These are phyloP conservation scores for Naumovozyma castellii DNA, from an alignment of 805 yeast species.

Conservation along the genomic window DNA sequence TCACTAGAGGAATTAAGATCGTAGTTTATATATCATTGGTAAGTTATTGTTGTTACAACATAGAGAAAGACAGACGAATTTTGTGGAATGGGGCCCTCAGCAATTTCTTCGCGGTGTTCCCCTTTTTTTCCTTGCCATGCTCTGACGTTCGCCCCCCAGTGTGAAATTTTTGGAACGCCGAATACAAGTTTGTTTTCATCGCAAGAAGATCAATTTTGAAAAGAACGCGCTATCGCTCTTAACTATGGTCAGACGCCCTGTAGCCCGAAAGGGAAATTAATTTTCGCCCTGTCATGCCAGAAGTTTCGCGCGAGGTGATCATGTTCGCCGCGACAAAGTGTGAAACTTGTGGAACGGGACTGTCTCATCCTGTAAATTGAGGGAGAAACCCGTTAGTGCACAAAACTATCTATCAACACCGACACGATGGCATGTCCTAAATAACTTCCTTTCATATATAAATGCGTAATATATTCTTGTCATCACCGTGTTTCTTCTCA, in stretches of 20 bases:
- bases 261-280: constrained; percentile 19
- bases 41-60: too few species aligned
- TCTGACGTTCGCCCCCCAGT: constrained; percentile 11
- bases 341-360: not conserved
- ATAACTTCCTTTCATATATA: too few species aligned
- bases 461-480: not conserved
- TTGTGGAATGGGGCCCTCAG: too few species aligned
- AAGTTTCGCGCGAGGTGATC: not conserved
- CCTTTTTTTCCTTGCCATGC: not conserved
- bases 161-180: constrained; percentile 26
- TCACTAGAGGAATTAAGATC: too few species aligned
- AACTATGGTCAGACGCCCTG: constrained; percentile 18
- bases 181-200: constrained; percentile 12
- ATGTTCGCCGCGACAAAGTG: not conserved
- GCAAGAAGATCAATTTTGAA: constrained; percentile 13
- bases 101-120: not conserved
- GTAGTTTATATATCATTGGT: not conserved
- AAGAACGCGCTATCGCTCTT: constrained; percentile 11
- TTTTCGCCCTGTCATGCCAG: not conserved
- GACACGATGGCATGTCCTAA: too few species aligned
- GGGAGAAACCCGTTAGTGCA: too few species aligned
- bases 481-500: not conserved
- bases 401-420: too few species aligned
- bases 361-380: not conserved
- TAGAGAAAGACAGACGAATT: too few species aligned